Evolutionary conservation across 2,329 filamentous ascomycete genomes (phyloP).

Genomic region (Zasmidium cellare): DNA sequence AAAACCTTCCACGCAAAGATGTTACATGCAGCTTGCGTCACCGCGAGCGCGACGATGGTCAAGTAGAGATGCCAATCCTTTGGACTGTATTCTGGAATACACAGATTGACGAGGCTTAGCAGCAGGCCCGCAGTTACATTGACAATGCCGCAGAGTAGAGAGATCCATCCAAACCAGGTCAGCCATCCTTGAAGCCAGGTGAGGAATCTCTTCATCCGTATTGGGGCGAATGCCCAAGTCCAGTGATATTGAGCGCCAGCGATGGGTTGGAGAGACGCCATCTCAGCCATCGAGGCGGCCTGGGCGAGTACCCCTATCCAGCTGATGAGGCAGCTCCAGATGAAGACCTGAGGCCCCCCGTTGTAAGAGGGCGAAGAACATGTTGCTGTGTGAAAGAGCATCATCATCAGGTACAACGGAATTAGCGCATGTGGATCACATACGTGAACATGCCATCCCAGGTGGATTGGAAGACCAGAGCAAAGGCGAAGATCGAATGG

Average conservation of each 20-base stretch:
- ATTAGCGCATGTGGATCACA: background rate
- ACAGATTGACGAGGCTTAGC: constrained; percentile 1
- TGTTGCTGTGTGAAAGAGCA: background rate
- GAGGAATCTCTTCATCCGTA: constrained; percentile 39
- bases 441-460: constrained; percentile 6
- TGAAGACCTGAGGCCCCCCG: constrained; percentile 4
- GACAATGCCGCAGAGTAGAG: constrained; percentile 3
- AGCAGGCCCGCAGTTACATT: background rate
- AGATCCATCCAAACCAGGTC: constrained; percentile 2
- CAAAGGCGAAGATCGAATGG: constrained; percentile 4
- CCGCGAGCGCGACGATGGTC: constrained; percentile 46
- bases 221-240: constrained; percentile 42
- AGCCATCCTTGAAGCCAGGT: constrained; percentile 37
- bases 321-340: constrained; percentile 4
- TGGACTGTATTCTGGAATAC: background rate
- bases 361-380: constrained; percentile 7
- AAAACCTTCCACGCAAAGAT: constrained; percentile 45
- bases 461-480: background rate
- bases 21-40: constrained; percentile 43
- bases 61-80: constrained; percentile 51
- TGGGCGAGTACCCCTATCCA: constrained; percentile 6
- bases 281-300: constrained; percentile 32
- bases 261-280: constrained; percentile 39
- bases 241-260: constrained; percentile 22
- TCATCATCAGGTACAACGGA: too few relatives aligned